Conservation (phyloP, 139 green algal genomes). For the Chlorella vulgaris region DNA sequence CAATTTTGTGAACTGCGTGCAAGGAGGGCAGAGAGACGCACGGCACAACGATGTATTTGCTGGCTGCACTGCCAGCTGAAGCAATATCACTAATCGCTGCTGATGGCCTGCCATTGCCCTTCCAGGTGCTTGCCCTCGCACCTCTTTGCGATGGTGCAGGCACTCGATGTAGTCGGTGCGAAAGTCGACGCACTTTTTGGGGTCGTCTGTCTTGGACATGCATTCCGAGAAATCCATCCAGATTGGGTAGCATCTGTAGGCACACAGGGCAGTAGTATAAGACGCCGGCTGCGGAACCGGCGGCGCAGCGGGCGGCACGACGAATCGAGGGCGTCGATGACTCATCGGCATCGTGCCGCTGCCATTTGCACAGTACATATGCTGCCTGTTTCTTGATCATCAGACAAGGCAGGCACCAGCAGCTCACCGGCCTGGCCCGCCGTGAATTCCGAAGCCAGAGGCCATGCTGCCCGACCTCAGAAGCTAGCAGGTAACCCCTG, state of each 20-base stretch:
- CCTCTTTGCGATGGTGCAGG: constrained; percentile 74
- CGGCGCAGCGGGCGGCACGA: neutral
- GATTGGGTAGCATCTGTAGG: constrained; percentile 69
- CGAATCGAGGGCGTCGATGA: no score
- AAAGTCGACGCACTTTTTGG: constrained; percentile 57
- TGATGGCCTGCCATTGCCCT: neutral
- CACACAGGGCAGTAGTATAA: neutral
- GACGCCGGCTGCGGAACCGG: neutral
- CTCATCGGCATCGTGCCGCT: neutral
- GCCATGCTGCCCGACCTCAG: neutral
- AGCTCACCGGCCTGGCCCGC: neutral
- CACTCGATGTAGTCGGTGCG: constrained; percentile 77
- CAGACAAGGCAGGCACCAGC: no score
- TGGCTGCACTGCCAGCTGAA: neutral
- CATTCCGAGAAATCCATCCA: constrained; percentile 80
- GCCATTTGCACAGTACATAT: no score
- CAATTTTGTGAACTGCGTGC: constrained; percentile 38
- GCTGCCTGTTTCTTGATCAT: no score
- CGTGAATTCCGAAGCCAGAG: neutral
- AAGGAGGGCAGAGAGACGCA: neutral
- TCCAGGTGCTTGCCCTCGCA: constrained; percentile 24
- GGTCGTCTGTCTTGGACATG: constrained; percentile 67
- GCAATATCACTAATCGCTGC: neutral
- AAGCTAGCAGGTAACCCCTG: no score
- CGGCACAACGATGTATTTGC: neutral